Conservation (phyloP, 2,329 filamentous ascomycete species). For the Podosphaera fusca region DNA sequence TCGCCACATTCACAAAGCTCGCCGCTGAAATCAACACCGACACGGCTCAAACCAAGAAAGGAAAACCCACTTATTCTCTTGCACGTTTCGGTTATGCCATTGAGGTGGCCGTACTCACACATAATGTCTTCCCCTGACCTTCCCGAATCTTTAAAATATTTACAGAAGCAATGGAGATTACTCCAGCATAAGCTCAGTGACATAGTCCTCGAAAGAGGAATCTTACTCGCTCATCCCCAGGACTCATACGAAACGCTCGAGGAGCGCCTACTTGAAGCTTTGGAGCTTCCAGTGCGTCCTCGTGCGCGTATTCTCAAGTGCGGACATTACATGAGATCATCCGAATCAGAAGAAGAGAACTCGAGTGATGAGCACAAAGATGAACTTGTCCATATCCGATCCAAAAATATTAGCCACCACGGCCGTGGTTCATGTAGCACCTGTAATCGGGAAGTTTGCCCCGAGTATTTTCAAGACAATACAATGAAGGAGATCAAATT, state of each 20-base stretch:
- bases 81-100: slow-evolving; percentile 53
- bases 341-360: slow-evolving; percentile 8
- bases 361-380: slow-evolving; percentile 13
- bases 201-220: slow-evolving; percentile 48
- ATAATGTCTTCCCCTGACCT: slow-evolving; percentile 25
- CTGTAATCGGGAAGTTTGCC: slow-evolving; percentile 13
- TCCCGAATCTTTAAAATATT: slow-evolving; percentile 23
- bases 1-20: slow-evolving; percentile 22
- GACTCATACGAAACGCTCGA: slow-evolving; percentile 62
- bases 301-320: slow-evolving; percentile 51
- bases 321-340: slow-evolving; percentile 47
- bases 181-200: slow-evolving; percentile 49
- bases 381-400: slow-evolving; percentile 3
- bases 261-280: slow-evolving; percentile 50
- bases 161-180: slow-evolving; percentile 41
- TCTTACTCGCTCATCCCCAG: slow-evolving; percentile 56
- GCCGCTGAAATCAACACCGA: slow-evolving; percentile 22
- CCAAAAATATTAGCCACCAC: slow-evolving; percentile 2
- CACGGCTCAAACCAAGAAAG: slow-evolving; percentile 31
- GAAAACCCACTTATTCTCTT: slow-evolving; percentile 50
- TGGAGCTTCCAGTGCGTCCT: slow-evolving; percentile 41
- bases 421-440: slow-evolving; percentile 15
- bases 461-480: slow-evolving; percentile 10
- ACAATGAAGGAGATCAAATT: slow-evolving; percentile 25
- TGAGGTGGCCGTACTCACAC: slow-evolving; percentile 40